phyloP scores from a whole-genome alignment of 306 rosid genomes.

The Cucurbita argyrosperma region DNA sequence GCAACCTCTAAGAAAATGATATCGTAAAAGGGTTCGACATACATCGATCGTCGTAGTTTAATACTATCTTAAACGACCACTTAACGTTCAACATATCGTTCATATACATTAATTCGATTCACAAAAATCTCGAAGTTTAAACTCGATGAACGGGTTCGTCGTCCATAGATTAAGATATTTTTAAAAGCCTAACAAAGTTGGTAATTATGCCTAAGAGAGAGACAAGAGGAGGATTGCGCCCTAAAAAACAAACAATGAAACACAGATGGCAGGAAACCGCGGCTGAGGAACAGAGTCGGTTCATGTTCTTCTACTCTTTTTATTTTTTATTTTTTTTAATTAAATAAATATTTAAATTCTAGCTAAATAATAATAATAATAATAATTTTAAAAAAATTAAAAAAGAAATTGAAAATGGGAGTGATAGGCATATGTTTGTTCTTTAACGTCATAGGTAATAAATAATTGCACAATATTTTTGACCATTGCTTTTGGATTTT shows the following conservation, averaged over 20 bases:
- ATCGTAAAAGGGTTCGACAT: too few species aligned
- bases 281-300: slow-evolving; percentile 18
- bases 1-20: too few species aligned
- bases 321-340: too few species aligned
- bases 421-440: slow-evolving; percentile 30
- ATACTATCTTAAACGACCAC: too few species aligned
- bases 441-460: slow-evolving; percentile 45
- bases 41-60: too few species aligned
- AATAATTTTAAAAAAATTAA: too few species aligned
- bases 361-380: too few species aligned
- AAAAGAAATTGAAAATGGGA: neutral
- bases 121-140: neutral
- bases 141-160: neutral
- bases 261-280: slow-evolving; percentile 11
- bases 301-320: slow-evolving; percentile 2
- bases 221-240: neutral
- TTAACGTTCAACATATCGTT: neutral
- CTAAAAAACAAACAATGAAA: slow-evolving; percentile 1
- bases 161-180: neutral
- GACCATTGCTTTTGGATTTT: slow-evolving; percentile 45
- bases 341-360: too few species aligned
- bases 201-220: neutral
- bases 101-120: too few species aligned
- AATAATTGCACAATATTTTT: slow-evolving; percentile 36
- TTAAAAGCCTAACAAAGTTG: neutral